These are phyloP conservation scores for Arxiozyma bovina DNA, from an alignment of 1,139 yeast species.

Conservation along the genomic window DNA sequence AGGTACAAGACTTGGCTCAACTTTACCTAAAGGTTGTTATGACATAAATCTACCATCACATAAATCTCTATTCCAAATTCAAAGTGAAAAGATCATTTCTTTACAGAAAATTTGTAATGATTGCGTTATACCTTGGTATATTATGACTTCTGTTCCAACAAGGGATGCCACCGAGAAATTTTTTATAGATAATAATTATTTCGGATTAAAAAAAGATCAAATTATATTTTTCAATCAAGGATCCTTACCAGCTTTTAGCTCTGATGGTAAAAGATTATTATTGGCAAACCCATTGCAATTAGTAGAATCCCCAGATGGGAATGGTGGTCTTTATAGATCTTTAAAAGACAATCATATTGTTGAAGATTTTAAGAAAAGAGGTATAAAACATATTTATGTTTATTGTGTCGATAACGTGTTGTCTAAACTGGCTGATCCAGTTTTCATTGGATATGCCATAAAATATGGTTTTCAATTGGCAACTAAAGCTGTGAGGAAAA, in stretches of 20 bases:
- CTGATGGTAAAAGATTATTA: constrained; percentile 62
- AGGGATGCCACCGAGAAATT: constrained; percentile 64
- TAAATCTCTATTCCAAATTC: constrained; percentile 82
- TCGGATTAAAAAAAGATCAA: constrained; percentile 57
- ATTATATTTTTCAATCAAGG: constrained; percentile 88
- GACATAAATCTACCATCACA: constrained; percentile 77
- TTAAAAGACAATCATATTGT: constrained; percentile 55
- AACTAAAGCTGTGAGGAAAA: constrained; percentile 90
- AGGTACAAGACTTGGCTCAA: constrained; percentile 88
- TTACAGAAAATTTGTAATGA: constrained; percentile 49
- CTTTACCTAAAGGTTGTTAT: constrained; percentile 88
- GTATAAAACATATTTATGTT: constrained; percentile 86
- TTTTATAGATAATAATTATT: constrained; percentile 51
- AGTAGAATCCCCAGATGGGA: constrained; percentile 93
- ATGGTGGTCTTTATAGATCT: constrained; percentile 93
- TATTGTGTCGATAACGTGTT: constrained; percentile 93
- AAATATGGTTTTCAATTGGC: constrained; percentile 61
- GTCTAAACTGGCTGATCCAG: constrained; percentile 91
- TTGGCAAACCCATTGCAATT: constrained; percentile 46
- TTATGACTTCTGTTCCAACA: constrained; percentile 95
- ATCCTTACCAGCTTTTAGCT: constrained; percentile 78
- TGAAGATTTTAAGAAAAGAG: constrained; percentile 57
- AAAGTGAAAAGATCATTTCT: constrained; percentile 72
- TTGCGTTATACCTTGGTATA: constrained; percentile 62
- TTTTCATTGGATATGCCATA: constrained; percentile 81